phyloP scores from a whole-genome alignment of 2,329 filamentous ascomycete genomes.

The Botrytis aclada region DNA sequence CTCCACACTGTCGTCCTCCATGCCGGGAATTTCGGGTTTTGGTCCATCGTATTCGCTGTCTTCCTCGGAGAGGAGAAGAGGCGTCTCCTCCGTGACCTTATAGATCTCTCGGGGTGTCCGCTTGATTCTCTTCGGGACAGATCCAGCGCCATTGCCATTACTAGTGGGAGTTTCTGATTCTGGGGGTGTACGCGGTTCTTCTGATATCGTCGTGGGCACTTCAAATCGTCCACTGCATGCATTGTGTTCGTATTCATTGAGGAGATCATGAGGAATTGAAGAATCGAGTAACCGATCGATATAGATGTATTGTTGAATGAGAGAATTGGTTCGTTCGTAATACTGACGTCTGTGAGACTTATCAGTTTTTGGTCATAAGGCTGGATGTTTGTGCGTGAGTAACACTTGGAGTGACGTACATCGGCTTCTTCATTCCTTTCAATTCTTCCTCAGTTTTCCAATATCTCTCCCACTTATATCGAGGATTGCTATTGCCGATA shows the following conservation, averaged over 20 bases:
- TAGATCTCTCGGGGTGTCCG: conserved; percentile 86
- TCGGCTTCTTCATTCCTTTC: conserved; percentile 64
- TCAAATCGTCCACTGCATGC: conserved; percentile 46
- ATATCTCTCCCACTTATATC: conserved; percentile 80
- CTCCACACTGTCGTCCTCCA: conserved; percentile 71
- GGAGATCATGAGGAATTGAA: conserved; percentile 83
- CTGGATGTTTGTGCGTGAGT: conserved; percentile 4
- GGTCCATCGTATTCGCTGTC: conserved; percentile 45
- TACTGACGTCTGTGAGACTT: conserved; percentile 62
- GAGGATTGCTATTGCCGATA: conserved; percentile 81
- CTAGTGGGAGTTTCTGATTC: conserved; percentile 19
- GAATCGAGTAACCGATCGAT: conserved; percentile 90
- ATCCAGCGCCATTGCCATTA: conserved; percentile 37
- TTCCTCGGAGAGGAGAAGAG: conserved; percentile 50
- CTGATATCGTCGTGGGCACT: conserved; percentile 72
- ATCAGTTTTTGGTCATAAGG: conserved; percentile 25
- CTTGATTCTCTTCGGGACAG: conserved; percentile 56
- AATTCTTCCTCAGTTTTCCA: conserved; percentile 79
- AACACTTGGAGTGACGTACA: conserved; percentile 46
- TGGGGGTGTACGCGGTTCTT: conserved; percentile 51
- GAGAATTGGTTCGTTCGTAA: conserved; percentile 83
- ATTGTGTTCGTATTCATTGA: conserved; percentile 77
- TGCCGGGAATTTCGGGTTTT: conserved; percentile 62
- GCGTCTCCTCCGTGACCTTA: conserved; percentile 64
- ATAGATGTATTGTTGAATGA: conserved; percentile 89